phyloP scores from a whole-genome alignment of 1,139 yeast species.

The Taphrina deformans region DNA sequence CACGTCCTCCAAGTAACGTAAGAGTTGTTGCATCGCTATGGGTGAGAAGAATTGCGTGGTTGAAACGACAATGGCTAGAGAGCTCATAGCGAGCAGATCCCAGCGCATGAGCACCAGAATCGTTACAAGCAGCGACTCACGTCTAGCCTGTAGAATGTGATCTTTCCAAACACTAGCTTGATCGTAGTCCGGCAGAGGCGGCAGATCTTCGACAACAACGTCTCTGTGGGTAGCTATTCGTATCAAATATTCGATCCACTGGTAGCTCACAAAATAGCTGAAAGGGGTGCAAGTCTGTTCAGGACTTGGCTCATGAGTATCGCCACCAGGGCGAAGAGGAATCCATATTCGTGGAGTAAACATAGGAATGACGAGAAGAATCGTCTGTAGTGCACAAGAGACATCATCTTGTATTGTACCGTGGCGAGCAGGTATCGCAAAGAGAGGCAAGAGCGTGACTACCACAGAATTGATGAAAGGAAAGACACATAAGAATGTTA shows the following conservation, averaged over 20 bases:
- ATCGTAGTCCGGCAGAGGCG: constrained; percentile 34
- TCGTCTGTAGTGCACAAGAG: background rate
- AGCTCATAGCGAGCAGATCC: constrained; percentile 19
- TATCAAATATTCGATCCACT: constrained; percentile 25
- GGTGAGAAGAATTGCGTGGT: constrained; percentile 22
- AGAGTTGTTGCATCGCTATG: constrained; percentile 30
- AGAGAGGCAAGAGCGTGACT: background rate
- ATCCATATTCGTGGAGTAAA: constrained; percentile 34
- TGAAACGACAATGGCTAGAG: background rate
- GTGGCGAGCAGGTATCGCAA: constrained; percentile 5
- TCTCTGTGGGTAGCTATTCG: constrained; percentile 4
- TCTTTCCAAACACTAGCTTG: constrained; percentile 12
- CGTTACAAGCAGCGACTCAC: constrained; percentile 10
- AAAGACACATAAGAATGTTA: background rate
- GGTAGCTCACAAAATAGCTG: constrained; percentile 14
- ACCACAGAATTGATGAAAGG: constrained; percentile 1
- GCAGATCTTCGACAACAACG: constrained; percentile 27
- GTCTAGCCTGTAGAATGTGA: constrained; percentile 1
- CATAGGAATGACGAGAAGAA: constrained; percentile 14
- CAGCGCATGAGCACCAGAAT: constrained; percentile 12
- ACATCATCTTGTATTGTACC: background rate
- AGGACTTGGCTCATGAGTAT: constrained; percentile 18
- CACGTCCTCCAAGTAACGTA: constrained; percentile 24
- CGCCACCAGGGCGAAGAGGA: constrained; percentile 4
- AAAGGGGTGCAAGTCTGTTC: constrained; percentile 32